Evolutionary conservation across 2,329 filamentous ascomycete genomes (phyloP).

Genomic region (Chaetomiaceae sp.): DNA sequence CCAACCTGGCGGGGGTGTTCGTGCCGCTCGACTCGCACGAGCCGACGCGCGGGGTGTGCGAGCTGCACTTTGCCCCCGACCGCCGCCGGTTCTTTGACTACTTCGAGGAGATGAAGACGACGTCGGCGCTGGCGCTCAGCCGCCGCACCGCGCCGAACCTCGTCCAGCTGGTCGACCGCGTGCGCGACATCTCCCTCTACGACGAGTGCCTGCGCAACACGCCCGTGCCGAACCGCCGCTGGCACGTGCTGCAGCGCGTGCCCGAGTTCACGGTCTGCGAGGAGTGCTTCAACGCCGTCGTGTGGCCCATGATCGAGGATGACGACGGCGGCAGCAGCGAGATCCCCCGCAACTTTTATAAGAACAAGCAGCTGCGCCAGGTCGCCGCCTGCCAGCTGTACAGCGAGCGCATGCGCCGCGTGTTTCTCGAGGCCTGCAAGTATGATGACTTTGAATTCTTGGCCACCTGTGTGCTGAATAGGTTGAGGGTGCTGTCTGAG

Average conservation of each 20-base stretch:
- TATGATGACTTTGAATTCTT: constrained; percentile 63
- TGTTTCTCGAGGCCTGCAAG: constrained; percentile 62
- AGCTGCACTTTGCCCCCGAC: constrained; percentile 54
- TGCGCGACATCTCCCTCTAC: constrained; percentile 51
- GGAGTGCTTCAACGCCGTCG: constrained; percentile 75
- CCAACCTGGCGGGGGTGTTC: constrained; percentile 64
- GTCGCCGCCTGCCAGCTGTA: constrained; percentile 70
- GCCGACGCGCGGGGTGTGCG: constrained; percentile 54
- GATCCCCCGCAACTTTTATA: constrained; percentile 61
- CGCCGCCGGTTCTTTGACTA: constrained; percentile 52
- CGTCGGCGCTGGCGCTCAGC: constrained; percentile 45
- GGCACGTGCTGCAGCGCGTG: constrained; percentile 71
- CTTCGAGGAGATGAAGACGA: constrained; percentile 54
- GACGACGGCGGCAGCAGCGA: constrained; percentile 35
- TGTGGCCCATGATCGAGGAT: constrained; percentile 60
- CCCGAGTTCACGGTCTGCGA: constrained; percentile 79
- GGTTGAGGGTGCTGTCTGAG: constrained; percentile 36
- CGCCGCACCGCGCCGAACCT: constrained; percentile 48
- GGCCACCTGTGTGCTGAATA: constrained; percentile 48
- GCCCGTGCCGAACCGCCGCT: constrained; percentile 55
- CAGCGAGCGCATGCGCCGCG: constrained; percentile 67
- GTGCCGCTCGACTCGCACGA: constrained; percentile 43
- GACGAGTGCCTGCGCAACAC: constrained; percentile 61
- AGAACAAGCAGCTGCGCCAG: constrained; percentile 49
- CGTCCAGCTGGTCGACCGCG: constrained; percentile 55